Base-by-base conservation (phyloP, 2,329 filamentous ascomycete genomes). In the Trichothecium sympodiale region DNA sequence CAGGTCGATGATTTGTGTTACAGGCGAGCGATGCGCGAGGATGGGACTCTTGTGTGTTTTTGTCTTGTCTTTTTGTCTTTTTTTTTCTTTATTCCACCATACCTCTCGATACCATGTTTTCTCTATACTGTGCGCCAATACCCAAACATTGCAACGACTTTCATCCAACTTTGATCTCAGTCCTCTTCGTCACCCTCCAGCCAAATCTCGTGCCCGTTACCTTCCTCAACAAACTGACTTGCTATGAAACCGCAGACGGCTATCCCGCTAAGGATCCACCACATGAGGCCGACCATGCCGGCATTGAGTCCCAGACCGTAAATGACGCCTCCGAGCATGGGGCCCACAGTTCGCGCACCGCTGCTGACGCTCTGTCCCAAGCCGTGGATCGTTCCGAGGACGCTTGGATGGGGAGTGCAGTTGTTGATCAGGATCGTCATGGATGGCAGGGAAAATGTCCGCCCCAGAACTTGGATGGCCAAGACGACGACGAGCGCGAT, bases 191-290 rank as follows among this genome's bases (percentile, higher is more conserved):
- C 77, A 0, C 75, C 77, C 18, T 77, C 71, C 2, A 81, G 50
- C 62, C 74, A 64, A 31, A 81, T 71, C 51, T 80, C 77, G 50
- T 80, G 75, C 0, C 77, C 77, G 46, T 77, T 60, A 0, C 77
- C 76, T 43, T 81, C 77, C 35, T 56, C 59, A 8, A 80, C 69
- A 40, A 69, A 65, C 44, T 67, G 63, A 36, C 71, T 77, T 5
- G 68, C 65, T 4, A 70, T 39, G 14, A 65, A 52, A 0, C 67
- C 71, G 16, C 60, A 54, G 0, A 71, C 42, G 0, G 71, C 71
- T 7, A 76, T 57, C 3, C 55, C 53, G 9, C 62, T 63, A 29
- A 79, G 49, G 0, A 60, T 59, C 74, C 74, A 79, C 57, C 70
- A 79, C 0, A 71, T 68, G 7, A 69, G 57, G 1, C 75, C 77